Evolutionary conservation across 2,329 filamentous ascomycete genomes (phyloP).

Genomic region (Sarocladium brachiariae): DNA sequence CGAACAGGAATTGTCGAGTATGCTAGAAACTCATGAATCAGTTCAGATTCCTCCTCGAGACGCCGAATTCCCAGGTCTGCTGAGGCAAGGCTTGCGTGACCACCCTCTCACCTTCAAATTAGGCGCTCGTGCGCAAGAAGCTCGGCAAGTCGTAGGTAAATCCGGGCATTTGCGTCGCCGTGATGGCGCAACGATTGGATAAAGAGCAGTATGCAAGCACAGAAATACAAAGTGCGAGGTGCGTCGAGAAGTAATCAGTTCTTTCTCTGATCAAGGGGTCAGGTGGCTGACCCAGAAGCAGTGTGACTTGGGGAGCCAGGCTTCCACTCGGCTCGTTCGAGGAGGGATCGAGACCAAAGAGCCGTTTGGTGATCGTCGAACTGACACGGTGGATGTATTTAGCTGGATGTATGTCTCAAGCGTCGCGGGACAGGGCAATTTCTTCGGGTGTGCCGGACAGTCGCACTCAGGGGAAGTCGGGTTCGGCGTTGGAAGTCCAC

Average conservation of each 20-base stretch:
- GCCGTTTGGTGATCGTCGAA: neutral
- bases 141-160: neutral
- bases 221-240: neutral
- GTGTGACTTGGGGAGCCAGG: neutral
- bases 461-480: neutral
- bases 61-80: no score
- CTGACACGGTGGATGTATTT: conserved; percentile 4
- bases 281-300: neutral
- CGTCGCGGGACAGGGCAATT: conserved; percentile 5
- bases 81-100: neutral
- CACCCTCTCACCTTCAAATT: neutral
- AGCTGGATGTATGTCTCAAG: conserved; percentile 7
- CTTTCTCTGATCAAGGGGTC: neutral
- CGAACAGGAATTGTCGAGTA: neutral
- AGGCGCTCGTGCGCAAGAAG: conserved; percentile 4
- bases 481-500: no score
- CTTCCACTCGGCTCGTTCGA: neutral
- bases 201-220: neutral
- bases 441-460: neutral
- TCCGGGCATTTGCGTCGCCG: conserved; percentile 6
- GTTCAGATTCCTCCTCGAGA: no score
- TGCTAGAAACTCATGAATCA: no score
- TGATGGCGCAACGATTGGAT: neutral
- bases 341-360: neutral
- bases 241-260: neutral